Conservation (phyloP, 1,139 yeast genomes). For the Diutina neorugosa region DNA sequence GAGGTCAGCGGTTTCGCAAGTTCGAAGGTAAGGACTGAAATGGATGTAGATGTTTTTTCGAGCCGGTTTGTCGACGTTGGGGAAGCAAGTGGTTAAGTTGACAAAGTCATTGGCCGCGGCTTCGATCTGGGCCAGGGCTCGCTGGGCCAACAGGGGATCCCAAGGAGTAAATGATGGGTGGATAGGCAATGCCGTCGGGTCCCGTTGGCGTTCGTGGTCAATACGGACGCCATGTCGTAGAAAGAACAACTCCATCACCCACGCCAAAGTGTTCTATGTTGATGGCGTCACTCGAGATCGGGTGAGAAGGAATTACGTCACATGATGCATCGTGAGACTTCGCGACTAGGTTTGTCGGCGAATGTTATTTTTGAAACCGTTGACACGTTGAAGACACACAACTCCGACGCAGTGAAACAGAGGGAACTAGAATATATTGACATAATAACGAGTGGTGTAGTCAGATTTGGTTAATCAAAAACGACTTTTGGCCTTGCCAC, state of each 20-base stretch:
- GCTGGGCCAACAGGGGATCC: constrained; percentile 28
- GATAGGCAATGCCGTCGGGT: constrained; percentile 9
- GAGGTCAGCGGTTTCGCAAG: constrained; percentile 35
- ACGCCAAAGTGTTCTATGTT: not conserved
- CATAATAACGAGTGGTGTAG: not conserved
- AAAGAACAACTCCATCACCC: constrained; percentile 23
- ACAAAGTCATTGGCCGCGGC: constrained; percentile 21
- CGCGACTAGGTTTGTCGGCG: not conserved
- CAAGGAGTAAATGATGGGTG: constrained; percentile 21
- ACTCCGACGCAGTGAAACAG: no score
- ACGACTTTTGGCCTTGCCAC: not conserved
- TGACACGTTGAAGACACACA: no score
- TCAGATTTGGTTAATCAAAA: not conserved
- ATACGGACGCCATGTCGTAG: constrained; percentile 35
- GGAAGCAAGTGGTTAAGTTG: constrained; percentile 16
- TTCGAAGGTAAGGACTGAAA: constrained; percentile 33
- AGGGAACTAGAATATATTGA: no score
- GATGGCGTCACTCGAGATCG: not conserved
- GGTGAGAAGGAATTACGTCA: not conserved
- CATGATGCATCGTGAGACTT: not conserved
- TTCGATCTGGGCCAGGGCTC: constrained; percentile 20
- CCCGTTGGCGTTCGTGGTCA: constrained; percentile 21
- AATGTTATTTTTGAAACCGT: no score
- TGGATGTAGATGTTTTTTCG: constrained; percentile 28
- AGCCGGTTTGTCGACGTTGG: constrained; percentile 7